phyloP scores from a whole-genome alignment of 441 rosid species.

The Daphne laureola region DNA sequence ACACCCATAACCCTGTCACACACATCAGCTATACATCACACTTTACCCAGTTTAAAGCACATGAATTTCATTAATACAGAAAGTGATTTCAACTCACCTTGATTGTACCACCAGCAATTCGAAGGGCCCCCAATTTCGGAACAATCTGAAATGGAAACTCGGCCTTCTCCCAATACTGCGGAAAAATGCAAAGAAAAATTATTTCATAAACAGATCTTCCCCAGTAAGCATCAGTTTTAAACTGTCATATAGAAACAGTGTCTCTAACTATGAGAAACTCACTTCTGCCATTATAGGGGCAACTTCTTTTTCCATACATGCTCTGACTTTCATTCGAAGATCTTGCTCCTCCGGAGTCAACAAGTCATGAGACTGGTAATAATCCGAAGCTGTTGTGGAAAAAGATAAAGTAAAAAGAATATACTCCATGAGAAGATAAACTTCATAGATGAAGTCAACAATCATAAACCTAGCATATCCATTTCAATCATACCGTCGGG shows the following conservation, averaged over 20 bases:
- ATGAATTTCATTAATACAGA: not conserved
- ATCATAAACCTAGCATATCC: not conserved
- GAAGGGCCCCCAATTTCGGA: slow-evolving; percentile 62
- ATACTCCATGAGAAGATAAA: not conserved
- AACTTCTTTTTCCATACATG: slow-evolving; percentile 82
- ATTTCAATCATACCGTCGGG: slow-evolving; percentile 43
- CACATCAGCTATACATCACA: slow-evolving; percentile 12
- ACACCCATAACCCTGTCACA: slow-evolving; percentile 79
- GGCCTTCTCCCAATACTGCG: slow-evolving; percentile 98
- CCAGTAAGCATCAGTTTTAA: not conserved
- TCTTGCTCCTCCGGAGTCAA: slow-evolving; percentile 74
- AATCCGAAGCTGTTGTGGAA: slow-evolving; percentile 60
- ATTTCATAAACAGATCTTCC: not conserved
- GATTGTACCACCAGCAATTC: slow-evolving; percentile 77
- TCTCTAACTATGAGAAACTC: slow-evolving; percentile 10
- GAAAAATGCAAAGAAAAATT: slow-evolving; percentile 10
- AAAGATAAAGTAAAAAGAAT: not conserved
- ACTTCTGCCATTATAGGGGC: slow-evolving; percentile 88
- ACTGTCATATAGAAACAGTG: not conserved
- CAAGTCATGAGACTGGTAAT: slow-evolving; percentile 67
- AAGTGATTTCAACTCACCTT: slow-evolving; percentile 35
- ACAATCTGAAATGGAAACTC: slow-evolving; percentile 83
- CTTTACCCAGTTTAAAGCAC: slow-evolving; percentile 6
- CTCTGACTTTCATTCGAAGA: slow-evolving; percentile 51
- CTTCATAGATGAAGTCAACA: not conserved